Evolutionary conservation across 345 rosid genomes (phyloP).

Genomic region (Corchorus capsularis): DNA sequence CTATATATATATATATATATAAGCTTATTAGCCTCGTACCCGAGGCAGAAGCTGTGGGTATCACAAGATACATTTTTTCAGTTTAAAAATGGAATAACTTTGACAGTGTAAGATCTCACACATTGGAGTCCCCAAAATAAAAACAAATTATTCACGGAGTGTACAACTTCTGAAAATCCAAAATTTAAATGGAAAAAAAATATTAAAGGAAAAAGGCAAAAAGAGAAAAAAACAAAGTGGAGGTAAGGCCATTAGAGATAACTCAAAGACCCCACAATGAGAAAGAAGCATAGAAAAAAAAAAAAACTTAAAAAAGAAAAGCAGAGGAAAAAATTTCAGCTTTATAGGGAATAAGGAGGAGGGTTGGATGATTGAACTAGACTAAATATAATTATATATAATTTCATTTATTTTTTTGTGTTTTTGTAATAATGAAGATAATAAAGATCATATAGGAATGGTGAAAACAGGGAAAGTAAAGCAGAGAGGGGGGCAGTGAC

Average conservation of each 20-base stretch:
- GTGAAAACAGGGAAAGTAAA: constrained; percentile 18
- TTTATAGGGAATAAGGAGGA: constrained; percentile 59
- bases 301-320: not conserved
- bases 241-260: constrained; percentile 36
- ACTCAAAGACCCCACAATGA: constrained; percentile 38
- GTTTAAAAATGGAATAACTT: constrained; percentile 39
- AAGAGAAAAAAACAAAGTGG: constrained; percentile 39
- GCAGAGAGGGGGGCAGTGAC: constrained; percentile 29
- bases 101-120: constrained; percentile 23
- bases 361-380: constrained; percentile 54
- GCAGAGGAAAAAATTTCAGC: constrained; percentile 32
- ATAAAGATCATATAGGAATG: constrained; percentile 12
- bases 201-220: constrained; percentile 18
- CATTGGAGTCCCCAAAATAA: constrained; percentile 26
- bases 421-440: not conserved
- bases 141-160: constrained; percentile 9
- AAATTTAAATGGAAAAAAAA: not conserved
- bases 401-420: not conserved
- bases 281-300: constrained; percentile 23
- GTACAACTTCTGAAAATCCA: constrained; percentile 25
- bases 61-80: constrained; percentile 24
- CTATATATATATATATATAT: too few relatives aligned
- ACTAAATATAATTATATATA: not conserved
- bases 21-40: constrained; percentile 1
- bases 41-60: constrained; percentile 29